These are phyloP conservation scores for Gnomoniopsis smithogilvyi DNA, from an alignment of 2,329 filamentous ascomycete species.

Conservation along the genomic window DNA sequence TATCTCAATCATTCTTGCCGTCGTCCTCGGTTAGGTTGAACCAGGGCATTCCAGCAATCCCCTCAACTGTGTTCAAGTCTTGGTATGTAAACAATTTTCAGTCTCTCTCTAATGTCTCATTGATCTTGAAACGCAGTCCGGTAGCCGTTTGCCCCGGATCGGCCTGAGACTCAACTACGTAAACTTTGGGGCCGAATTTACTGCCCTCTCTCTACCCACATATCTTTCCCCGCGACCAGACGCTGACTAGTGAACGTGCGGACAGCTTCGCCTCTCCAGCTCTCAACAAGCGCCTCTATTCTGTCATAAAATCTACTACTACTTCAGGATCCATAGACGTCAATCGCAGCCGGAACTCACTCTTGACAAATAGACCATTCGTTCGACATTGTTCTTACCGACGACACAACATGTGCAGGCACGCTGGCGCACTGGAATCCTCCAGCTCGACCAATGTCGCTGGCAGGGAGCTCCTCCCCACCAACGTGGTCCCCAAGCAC, in stretches of 20 bases:
- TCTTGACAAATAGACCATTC: slow-evolving; percentile 17
- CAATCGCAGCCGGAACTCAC: slow-evolving; percentile 14
- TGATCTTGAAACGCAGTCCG: not conserved
- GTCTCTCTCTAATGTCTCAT: not conserved
- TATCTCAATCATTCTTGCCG: slow-evolving; percentile 7
- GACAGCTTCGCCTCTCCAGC: slow-evolving; percentile 8
- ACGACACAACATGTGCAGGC: slow-evolving; percentile 67
- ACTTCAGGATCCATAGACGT: slow-evolving; percentile 7
- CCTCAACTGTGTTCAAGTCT: not conserved
- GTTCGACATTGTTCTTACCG: slow-evolving; percentile 70
- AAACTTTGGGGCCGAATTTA: not conserved
- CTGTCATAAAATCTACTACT: slow-evolving; percentile 14
- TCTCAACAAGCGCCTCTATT: slow-evolving; percentile 13
- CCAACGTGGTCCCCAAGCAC: slow-evolving; percentile 87
- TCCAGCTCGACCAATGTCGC: slow-evolving; percentile 32
- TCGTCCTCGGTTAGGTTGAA: slow-evolving; percentile 1
- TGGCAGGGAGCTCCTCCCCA: slow-evolving; percentile 80
- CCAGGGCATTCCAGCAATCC: not conserved
- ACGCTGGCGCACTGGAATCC: slow-evolving; percentile 31
- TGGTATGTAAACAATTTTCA: slow-evolving; percentile 7
- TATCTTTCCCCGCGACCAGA: not conserved
- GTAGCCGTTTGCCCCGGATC: not conserved
- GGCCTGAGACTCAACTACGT: not conserved
- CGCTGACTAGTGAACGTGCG: slow-evolving; percentile 11
- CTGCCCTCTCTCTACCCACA: slow-evolving; percentile 7